Evolutionary conservation across 768 basidiomycete species (phyloP).

Genomic region (Mycena filopes): DNA sequence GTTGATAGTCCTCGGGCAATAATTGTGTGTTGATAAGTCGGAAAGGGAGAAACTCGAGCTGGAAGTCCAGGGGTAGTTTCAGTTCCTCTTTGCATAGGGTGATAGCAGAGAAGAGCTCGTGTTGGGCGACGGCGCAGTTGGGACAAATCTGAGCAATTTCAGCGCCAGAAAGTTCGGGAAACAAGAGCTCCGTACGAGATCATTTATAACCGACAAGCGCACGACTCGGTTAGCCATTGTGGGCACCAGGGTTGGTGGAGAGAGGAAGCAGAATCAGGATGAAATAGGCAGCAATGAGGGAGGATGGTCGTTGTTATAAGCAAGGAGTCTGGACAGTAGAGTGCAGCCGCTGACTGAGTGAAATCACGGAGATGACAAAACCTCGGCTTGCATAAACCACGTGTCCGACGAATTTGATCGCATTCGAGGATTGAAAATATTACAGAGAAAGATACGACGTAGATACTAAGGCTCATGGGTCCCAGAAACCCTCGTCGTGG

Average conservation of each 20-base stretch:
- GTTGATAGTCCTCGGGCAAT: slow-evolving; percentile 48
- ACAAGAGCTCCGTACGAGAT: slow-evolving; percentile 51
- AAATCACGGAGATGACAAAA: too few species aligned
- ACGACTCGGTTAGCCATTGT: slow-evolving; percentile 55
- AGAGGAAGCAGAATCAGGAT: slow-evolving; percentile 15
- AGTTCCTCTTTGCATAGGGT: slow-evolving; percentile 58
- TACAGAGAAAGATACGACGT: too few species aligned
- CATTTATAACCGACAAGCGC: slow-evolving; percentile 60
- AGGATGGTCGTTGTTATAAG: slow-evolving; percentile 2
- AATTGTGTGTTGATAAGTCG: slow-evolving; percentile 53
- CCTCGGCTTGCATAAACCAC: background rate
- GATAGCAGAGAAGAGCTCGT: slow-evolving; percentile 63
- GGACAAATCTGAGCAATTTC: slow-evolving; percentile 52
- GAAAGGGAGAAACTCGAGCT: slow-evolving; percentile 65
- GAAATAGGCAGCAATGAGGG: slow-evolving; percentile 2
- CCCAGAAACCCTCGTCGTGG: slow-evolving; percentile 42
- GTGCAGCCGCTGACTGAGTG: slow-evolving; percentile 6
- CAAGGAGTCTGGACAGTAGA: background rate
- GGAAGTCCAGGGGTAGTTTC: slow-evolving; percentile 58
- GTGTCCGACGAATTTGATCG: too few species aligned
- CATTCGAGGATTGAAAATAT: too few species aligned
- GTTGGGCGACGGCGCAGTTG: slow-evolving; percentile 64
- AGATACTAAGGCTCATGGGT: slow-evolving; percentile 20
- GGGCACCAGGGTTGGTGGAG: slow-evolving; percentile 26
- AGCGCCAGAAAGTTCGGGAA: slow-evolving; percentile 14